Evolutionary conservation across 768 basidiomycete species (phyloP).

Genomic region (Lactarius akahatsu): DNA sequence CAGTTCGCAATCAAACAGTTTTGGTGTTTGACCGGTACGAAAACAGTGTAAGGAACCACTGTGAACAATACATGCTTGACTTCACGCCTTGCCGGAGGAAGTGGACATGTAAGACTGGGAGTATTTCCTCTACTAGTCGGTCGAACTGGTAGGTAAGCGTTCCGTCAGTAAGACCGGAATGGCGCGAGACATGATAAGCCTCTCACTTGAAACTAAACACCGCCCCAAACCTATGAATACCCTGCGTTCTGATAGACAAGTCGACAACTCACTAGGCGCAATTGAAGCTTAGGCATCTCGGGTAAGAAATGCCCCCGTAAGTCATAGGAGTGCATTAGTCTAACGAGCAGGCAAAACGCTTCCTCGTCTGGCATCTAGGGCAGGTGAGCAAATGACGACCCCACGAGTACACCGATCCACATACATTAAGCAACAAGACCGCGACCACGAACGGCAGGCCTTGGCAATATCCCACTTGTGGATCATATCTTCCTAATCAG

Average conservation of each 20-base stretch:
- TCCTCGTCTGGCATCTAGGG: slow-evolving; percentile 98
- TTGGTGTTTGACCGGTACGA: slow-evolving; percentile 71
- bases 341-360: slow-evolving; percentile 91
- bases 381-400: not conserved
- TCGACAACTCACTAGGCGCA: slow-evolving; percentile 68
- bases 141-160: slow-evolving; percentile 64
- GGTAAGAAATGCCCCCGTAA: slow-evolving; percentile 96
- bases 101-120: slow-evolving; percentile 91
- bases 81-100: slow-evolving; percentile 93
- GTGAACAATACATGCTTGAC: slow-evolving; percentile 97
- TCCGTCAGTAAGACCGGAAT: slow-evolving; percentile 6
- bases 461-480: slow-evolving; percentile 97
- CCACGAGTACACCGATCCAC: slow-evolving; percentile 31
- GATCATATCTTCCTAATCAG: slow-evolving; percentile 61
- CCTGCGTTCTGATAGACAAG: not conserved
- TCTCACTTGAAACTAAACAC: slow-evolving; percentile 56
- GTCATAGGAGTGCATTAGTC: slow-evolving; percentile 96
- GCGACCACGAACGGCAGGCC: slow-evolving; percentile 96
- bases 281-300: slow-evolving; percentile 96
- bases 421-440: slow-evolving; percentile 84
- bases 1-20: not conserved
- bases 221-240: not conserved
- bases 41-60: slow-evolving; percentile 98
- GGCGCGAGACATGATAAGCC: not conserved
- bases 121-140: slow-evolving; percentile 85